A percentile compares a stretch with the other conserved stretches of the same genome.
phyloP scores from a whole-genome alignment of 1,139 yeast species.

The Yamadazyma jaroonii region DNA sequence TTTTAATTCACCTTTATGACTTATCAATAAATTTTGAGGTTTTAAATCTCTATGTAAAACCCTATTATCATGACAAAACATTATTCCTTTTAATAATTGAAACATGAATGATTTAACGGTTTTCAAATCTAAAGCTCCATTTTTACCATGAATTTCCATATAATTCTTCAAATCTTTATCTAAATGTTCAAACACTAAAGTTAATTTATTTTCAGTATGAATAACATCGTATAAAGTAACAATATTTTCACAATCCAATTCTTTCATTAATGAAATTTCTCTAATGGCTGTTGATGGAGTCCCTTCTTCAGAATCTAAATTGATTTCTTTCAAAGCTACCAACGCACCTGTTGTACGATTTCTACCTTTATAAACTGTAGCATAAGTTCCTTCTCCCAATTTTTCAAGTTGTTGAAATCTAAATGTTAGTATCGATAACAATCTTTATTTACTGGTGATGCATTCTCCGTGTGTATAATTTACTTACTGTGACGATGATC shows the following conservation, averaged over 20 bases:
- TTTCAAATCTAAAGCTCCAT: constrained; percentile 76
- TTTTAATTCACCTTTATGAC: constrained; percentile 84
- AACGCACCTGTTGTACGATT: constrained; percentile 88
- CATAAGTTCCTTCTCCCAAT: constrained; percentile 97
- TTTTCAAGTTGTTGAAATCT: constrained; percentile 71
- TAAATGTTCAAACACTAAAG: constrained; percentile 90
- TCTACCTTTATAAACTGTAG: constrained; percentile 95
- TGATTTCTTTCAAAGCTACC: constrained; percentile 93
- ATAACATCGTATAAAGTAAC: constrained; percentile 93
- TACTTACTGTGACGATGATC: constrained; percentile 32
- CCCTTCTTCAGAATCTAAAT: constrained; percentile 93
- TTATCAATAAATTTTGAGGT: constrained; percentile 90
- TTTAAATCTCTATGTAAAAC: constrained; percentile 94
- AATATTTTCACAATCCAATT: constrained; percentile 89
- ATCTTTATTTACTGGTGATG: too few relatives aligned
- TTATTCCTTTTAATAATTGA: constrained; percentile 84
- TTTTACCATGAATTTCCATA: constrained; percentile 86
- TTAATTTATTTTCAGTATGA: constrained; percentile 93
- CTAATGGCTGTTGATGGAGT: constrained; percentile 98
- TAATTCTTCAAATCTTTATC: constrained; percentile 91
- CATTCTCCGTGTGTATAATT: not conserved
- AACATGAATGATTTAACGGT: constrained; percentile 89
- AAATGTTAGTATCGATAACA: constrained; percentile 14
- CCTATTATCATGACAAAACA: constrained; percentile 93
- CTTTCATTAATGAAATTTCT: constrained; percentile 95